Base-by-base conservation (phyloP, 2,329 filamentous ascomycete genomes). In the Didymella pomorum region DNA sequence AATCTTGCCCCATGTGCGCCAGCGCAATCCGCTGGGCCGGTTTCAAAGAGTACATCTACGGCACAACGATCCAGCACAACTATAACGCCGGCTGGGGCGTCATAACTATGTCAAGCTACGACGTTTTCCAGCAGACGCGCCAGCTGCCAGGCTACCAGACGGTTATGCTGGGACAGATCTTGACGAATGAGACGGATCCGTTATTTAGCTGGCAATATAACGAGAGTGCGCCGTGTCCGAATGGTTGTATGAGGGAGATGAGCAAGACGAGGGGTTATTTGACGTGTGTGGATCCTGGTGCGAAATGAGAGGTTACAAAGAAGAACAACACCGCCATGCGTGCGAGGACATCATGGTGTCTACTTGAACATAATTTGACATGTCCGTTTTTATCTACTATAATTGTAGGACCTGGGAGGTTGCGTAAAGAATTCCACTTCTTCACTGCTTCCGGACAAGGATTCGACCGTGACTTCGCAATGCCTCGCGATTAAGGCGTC, bases 391-490 rank as follows among this genome's bases (percentile, higher is more conserved):
- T n/a, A n/a, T n/a, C n/a, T n/a, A n/a, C n/a, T n/a, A n/a, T n/a
- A 25, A 25, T 7, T 4, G 23, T 25, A 25, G 23, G 23, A 7
- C 7, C 7, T 25, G 7, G 23, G 7, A 25, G 23, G 23, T 25
- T 25, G 23, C 23, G 41, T 20, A 12, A 50, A 50, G 12, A 50
- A 41, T 1, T 50, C 26, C 5, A 31, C 35, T 35, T 50, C 47
- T 7, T 12, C 25, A 8, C 28, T 39, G 12, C 26, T 28, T 14
- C 47, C 53, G 20, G 35, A 47, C 5, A 52, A 42, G 14, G 48
- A 43, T 10, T 52, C 44, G 14, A 58, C 37, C 4, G 44, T 44
- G 28, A 57, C 44, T 4, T 28, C 23, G 23, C 49, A 58, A 0
- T 33, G n/a, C 18, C 28, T 37, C 12, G 14, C 18, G 14, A 44